A percentile compares a stretch with the other conserved stretches of the same genome.
Conservation (phyloP, 768 basidiomycete species). For the Piloderma croceum region DNA sequence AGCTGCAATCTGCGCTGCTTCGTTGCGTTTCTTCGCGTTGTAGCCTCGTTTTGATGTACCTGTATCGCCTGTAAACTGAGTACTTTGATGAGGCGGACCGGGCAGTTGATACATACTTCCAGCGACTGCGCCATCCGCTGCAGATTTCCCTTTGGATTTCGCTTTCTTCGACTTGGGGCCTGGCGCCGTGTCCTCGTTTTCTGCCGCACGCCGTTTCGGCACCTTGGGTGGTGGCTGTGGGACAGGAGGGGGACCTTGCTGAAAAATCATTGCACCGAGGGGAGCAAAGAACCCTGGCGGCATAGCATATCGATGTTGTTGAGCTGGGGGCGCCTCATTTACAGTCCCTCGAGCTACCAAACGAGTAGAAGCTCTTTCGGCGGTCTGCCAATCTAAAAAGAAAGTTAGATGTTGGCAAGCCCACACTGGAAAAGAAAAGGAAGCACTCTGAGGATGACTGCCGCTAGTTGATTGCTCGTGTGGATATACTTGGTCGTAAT, state of each 20-base stretch:
- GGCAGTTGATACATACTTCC: conserved; percentile 13
- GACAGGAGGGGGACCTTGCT: too few relatives aligned
- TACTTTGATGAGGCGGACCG: too few relatives aligned
- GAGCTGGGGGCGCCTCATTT: conserved; percentile 19
- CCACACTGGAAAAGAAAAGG: too few relatives aligned
- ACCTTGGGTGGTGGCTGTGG: conserved; percentile 22
- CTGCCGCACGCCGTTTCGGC: conserved; percentile 32
- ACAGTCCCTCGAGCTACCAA: conserved; percentile 46
- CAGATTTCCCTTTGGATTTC: conserved; percentile 33
- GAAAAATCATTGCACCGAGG: too few relatives aligned
- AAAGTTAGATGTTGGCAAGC: conserved; percentile 13
- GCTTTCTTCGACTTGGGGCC: conserved; percentile 45
- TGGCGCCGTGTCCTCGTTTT: conserved; percentile 34
- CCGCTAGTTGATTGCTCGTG: conserved; percentile 33
- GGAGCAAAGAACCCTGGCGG: too few relatives aligned
- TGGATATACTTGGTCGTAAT: conserved; percentile 27
- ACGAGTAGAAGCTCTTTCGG: conserved; percentile 55
- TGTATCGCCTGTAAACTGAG: too few relatives aligned
- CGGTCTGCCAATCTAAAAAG: conserved; percentile 42
- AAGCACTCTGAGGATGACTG: too few relatives aligned
- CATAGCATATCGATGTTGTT: conserved; percentile 29
- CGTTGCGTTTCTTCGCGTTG: conserved; percentile 66
- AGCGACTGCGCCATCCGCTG: conserved; percentile 22
- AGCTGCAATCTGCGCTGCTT: conserved; percentile 59
- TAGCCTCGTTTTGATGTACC: conserved; percentile 53